Evolutionary conservation across 208 protist species (phyloP), one percentile per base, ranked within the genome.

Genomic region (Acanthamoeba healyi): DNA sequence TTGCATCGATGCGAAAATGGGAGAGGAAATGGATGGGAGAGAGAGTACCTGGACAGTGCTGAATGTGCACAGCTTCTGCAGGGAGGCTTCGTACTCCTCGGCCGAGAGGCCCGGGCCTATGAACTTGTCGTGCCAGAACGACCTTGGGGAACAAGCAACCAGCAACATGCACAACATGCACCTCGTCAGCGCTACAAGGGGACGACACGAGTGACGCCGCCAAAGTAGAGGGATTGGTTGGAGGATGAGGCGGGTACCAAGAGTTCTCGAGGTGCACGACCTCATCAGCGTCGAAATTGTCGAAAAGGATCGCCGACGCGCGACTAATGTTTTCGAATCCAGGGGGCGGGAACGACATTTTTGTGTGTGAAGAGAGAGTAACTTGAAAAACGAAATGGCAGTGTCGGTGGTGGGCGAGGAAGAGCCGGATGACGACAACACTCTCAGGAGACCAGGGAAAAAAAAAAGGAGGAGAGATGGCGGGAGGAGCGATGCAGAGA

Each of bases 81-180:
- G 49, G 24, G 88, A 93, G 10, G 88, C 88, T 36, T 93, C 88
- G 67, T 93, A 93, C 67, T 93, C 88, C n/a, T 54, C 65, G 38
- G 67, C 88, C 19, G 88, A 93, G 24, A 79, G 46, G 29, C 88
- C 88, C n/a, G 88, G 88, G 5, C 88, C 88, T 12, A 93, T 93
- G 46, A 82, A 93, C 88, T 93, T 93, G 36, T 93, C 88, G 65
- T 93, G 88, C 88, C 88, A 93, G 88, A 93, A 93, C 19, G 44
- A 93, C 88, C 88, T 93, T 40, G 0, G 36, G n/a, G n/a, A n/a
- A n/a, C n/a, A n/a, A n/a, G n/a, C n/a, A n/a, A n/a, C n/a, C n/a
- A n/a, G n/a, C n/a, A n/a, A n/a, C n/a, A n/a, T n/a, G n/a, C n/a
- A n/a, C n/a, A n/a, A n/a, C n/a, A n/a, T n/a, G n/a, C n/a, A 36